phyloP scores from a whole-genome alignment of 1,284 basidiomycete species.

The Tilletia setariae region DNA sequence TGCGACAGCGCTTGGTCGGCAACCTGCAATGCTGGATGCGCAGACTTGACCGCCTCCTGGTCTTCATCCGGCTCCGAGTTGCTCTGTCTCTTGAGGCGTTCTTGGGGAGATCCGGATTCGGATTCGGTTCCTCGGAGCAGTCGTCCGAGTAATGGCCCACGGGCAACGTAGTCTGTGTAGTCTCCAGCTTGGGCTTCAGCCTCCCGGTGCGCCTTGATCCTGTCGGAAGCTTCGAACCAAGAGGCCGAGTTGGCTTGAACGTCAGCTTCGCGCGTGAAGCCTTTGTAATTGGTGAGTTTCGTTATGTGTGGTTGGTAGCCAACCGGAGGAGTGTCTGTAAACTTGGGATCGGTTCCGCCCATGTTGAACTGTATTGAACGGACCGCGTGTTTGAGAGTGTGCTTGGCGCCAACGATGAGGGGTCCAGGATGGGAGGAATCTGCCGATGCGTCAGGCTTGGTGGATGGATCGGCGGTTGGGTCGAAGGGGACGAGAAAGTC shows the following conservation, averaged over 20 bases:
- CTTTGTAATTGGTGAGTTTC: background rate
- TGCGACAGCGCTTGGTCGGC: constrained; percentile 6
- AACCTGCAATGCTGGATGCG: background rate
- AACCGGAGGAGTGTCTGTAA: background rate
- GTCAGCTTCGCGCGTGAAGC: background rate
- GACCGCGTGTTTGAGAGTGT: constrained; percentile 1
- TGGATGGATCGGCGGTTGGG: background rate
- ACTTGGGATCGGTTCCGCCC: background rate
- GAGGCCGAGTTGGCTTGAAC: background rate
- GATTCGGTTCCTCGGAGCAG: background rate
- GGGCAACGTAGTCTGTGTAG: constrained; percentile 1
- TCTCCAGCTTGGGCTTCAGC: background rate
- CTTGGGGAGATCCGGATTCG: background rate
- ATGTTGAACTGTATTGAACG: constrained; percentile 9
- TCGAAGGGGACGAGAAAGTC: background rate
- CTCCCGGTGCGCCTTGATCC: background rate
- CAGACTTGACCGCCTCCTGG: background rate
- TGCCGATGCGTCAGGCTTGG: background rate
- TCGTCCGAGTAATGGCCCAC: background rate
- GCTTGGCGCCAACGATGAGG: constrained; percentile 6
- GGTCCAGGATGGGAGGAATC: background rate
- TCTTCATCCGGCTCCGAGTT: background rate
- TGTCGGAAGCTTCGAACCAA: background rate
- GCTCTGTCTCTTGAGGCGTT: background rate
- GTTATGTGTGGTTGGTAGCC: background rate